Conservation (phyloP, 2,329 filamentous ascomycete species). For the Blastomyces parvus region DNA sequence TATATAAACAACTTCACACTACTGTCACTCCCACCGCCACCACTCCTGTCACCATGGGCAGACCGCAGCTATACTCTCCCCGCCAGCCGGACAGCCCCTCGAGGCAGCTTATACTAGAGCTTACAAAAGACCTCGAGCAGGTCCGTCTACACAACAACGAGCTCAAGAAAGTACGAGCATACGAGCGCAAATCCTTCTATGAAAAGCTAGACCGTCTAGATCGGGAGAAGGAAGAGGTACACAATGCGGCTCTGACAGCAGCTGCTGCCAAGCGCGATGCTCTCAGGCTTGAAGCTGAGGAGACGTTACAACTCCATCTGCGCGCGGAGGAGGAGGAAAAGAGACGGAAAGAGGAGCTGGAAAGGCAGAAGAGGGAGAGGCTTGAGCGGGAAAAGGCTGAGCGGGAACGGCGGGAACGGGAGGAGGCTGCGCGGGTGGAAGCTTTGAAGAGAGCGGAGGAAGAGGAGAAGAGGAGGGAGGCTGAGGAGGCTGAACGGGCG, state of each 20-base stretch:
- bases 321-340: slow-evolving; percentile 31
- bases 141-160: slow-evolving; percentile 35
- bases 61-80: slow-evolving; percentile 22
- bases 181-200: slow-evolving; percentile 40
- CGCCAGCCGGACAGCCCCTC: slow-evolving; percentile 31
- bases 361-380: slow-evolving; percentile 36
- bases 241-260: slow-evolving; percentile 56
- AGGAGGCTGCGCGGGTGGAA: slow-evolving; percentile 18
- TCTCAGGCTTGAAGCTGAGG: slow-evolving; percentile 48
- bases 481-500: slow-evolving; percentile 39
- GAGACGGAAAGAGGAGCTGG: slow-evolving; percentile 29
- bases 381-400: slow-evolving; percentile 30
- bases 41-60: slow-evolving; percentile 20
- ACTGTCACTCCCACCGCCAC: too few relatives aligned
- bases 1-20: too few relatives aligned
- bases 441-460: slow-evolving; percentile 34
- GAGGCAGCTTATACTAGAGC: slow-evolving; percentile 32
- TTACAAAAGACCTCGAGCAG: slow-evolving; percentile 33
- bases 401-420: slow-evolving; percentile 20
- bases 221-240: slow-evolving; percentile 53
- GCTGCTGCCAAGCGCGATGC: slow-evolving; percentile 58
- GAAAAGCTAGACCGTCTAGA: slow-evolving; percentile 54
- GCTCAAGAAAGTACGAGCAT: slow-evolving; percentile 36
- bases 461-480: slow-evolving; percentile 40
- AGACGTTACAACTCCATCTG: slow-evolving; percentile 29